Percentiles rank a stretch among this genome's conserved stretches.
Evolutionary conservation across 768 basidiomycete species (phyloP).

Genomic region (Coprinopsis cinerea): DNA sequence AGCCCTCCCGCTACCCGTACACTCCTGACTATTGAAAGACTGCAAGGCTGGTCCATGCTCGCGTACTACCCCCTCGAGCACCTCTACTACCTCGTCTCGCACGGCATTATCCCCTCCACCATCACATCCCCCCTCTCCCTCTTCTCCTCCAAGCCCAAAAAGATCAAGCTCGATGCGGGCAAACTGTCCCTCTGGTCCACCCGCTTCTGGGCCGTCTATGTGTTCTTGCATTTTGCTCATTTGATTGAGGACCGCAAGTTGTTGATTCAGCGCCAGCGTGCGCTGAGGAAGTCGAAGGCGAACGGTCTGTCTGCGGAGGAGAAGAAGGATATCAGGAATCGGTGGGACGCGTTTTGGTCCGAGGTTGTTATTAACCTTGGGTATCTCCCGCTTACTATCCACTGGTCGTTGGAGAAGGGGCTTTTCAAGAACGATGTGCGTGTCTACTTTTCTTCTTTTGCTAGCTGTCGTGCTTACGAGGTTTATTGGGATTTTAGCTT

Average conservation of each 20-base stretch:
- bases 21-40: conserved; percentile 69
- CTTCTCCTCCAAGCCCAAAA: conserved; percentile 35
- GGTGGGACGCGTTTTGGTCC: conserved; percentile 66
- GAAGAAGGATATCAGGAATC: conserved; percentile 46
- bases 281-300: conserved; percentile 48
- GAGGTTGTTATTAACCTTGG: conserved; percentile 68
- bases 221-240: conserved; percentile 71
- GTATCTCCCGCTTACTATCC: conserved; percentile 78
- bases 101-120: conserved; percentile 54
- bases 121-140: conserved; percentile 41
- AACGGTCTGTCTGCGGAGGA: conserved; percentile 41
- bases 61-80: conserved; percentile 79
- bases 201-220: conserved; percentile 78
- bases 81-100: conserved; percentile 57
- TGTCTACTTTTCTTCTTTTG: conserved; percentile 14
- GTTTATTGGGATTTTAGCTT: conserved; percentile 19
- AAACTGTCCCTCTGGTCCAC: conserved; percentile 63
- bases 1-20: conserved; percentile 62
- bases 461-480: conserved; percentile 6
- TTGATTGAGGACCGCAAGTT: conserved; percentile 62
- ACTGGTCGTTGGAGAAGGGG: conserved; percentile 76
- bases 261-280: conserved; percentile 47
- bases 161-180: conserved; percentile 39
- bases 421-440: conserved; percentile 58
- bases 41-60: conserved; percentile 78